phyloP scores from a whole-genome alignment of 2,329 filamentous ascomycete species.

The Aureobasidium sp. region DNA sequence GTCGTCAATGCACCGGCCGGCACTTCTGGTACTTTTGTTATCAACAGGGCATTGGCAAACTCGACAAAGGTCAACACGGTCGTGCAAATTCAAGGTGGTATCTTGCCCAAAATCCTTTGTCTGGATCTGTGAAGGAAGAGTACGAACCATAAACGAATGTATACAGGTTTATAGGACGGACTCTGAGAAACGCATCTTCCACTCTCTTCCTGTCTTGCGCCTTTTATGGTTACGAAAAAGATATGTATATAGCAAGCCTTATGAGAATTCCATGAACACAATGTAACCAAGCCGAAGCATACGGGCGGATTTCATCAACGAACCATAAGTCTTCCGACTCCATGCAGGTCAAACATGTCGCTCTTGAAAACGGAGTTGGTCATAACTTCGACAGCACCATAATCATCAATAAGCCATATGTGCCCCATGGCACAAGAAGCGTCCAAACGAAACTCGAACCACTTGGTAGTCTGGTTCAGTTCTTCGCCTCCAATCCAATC shows the following conservation, averaged over 20 bases:
- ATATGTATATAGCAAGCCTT: too few species aligned
- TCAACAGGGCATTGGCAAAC: background rate
- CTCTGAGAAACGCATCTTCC: too few species aligned
- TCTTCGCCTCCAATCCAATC: background rate
- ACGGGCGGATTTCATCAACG: background rate
- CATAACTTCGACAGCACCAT: background rate
- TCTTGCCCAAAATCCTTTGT: background rate
- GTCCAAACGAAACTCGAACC: background rate
- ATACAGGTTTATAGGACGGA: too few species aligned
- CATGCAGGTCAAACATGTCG: background rate
- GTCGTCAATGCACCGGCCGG: slow-evolving; percentile 5
- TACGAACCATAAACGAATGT: too few species aligned
- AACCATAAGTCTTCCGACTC: background rate
- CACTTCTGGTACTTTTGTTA: slow-evolving; percentile 4
- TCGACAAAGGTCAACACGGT: background rate
- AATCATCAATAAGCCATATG: background rate
- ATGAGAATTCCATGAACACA: too few species aligned
- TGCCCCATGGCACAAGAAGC: background rate
- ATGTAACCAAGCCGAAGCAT: too few species aligned
- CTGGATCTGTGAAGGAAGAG: background rate
- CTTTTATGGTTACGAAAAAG: too few species aligned
- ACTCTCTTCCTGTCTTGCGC: too few species aligned
- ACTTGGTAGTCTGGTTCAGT: background rate
- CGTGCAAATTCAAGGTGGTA: background rate
- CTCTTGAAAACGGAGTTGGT: background rate